Evolutionary conservation across 2,329 filamentous ascomycete genomes (phyloP), one percentile per base, ranked within the genome.

Genomic region (Apiospora kogelbergensis): DNA sequence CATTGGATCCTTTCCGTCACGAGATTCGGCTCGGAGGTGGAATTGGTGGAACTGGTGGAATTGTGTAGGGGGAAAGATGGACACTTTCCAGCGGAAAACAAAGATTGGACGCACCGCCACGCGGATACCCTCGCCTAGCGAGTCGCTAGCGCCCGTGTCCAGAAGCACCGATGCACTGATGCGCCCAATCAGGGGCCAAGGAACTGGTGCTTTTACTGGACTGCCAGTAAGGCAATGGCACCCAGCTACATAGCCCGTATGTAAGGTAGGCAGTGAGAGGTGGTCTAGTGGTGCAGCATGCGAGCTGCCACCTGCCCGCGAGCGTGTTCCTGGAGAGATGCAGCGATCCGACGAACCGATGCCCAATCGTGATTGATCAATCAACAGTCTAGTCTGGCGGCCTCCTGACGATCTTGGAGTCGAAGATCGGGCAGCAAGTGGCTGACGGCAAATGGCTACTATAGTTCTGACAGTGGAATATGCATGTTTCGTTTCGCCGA

Each of bases 381-480:
- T 42, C 63, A 65, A 26, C 63, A 20, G 37, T 40, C 15, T 65
- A 40, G 22, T 44, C 63, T 45, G 63, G 63, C 63, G 63, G 63
- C 63, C 63, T 65, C 63, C 63, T 65, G 63, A 65, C 63, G 63
- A 65, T 65, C 63, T 65, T 42, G 24, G 6, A 45, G 7, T 42
- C 2, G 40, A 22, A 60, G 30, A 60, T 37, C 53, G 17, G 53
- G 30, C 53, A 60, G 33, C 53, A 60, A 60, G 53, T 60, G 53
- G 53, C 53, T 60, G 30, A 37, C 10, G 53, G 53, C 53, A 17
- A 11, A 26, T 37, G 2, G 3, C 3, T 42, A 42, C 40, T 42
- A 42, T 42, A 42, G 40, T 42, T 42, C 40, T 42, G 40, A 37
- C 33, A 17, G 20, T 6, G 40, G 13, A 42, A 42, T 42, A 17